These are phyloP conservation scores for Senna siamea DNA, from an alignment of 306 rosid species.

Conservation along the genomic window DNA sequence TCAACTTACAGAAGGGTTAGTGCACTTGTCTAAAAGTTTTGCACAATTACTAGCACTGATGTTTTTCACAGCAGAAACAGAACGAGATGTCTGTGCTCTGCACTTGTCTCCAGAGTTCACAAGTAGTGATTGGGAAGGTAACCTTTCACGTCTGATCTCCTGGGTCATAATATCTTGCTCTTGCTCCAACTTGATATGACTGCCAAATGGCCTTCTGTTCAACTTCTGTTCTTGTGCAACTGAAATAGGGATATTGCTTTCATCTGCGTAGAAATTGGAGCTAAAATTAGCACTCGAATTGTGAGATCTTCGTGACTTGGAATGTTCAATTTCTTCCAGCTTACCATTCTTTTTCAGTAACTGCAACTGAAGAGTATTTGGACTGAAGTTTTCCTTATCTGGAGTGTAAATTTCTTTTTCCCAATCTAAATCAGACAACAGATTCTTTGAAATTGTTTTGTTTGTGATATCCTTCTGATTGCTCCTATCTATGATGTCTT, in stretches of 20 bases:
- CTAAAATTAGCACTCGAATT: conserved; percentile 40
- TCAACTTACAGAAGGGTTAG: conserved; percentile 52
- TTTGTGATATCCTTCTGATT: conserved; percentile 28
- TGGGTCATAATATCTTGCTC: conserved; percentile 36
- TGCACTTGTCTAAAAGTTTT: too few relatives aligned
- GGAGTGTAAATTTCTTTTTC: conserved; percentile 63
- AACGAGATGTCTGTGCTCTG: conserved; percentile 38
- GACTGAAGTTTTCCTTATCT: conserved; percentile 72
- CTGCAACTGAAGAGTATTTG: conserved; percentile 50
- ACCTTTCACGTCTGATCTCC: conserved; percentile 50
- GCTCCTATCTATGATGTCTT: conserved; percentile 21
- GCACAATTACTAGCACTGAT: conserved; percentile 32
- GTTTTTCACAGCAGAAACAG: conserved; percentile 47
- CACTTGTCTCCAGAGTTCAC: conserved; percentile 39
- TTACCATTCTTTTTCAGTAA: conserved; percentile 56
- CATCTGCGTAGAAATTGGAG: conserved; percentile 44
- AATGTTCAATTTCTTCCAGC: conserved; percentile 45
- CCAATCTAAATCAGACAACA: conserved; percentile 36
- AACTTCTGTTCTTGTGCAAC: conserved; percentile 45
- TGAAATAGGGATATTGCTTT: conserved; percentile 37
- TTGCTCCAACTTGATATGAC: conserved; percentile 40
- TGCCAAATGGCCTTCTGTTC: conserved; percentile 41
- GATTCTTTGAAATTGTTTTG: conserved; percentile 24
- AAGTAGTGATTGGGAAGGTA: conserved; percentile 63
- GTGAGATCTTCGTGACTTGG: conserved; percentile 42